A percentile compares a stretch with the other conserved stretches of the same genome.
Evolutionary conservation across 768 basidiomycete genomes (phyloP).

Genomic region (Nidularia pulvinata): DNA sequence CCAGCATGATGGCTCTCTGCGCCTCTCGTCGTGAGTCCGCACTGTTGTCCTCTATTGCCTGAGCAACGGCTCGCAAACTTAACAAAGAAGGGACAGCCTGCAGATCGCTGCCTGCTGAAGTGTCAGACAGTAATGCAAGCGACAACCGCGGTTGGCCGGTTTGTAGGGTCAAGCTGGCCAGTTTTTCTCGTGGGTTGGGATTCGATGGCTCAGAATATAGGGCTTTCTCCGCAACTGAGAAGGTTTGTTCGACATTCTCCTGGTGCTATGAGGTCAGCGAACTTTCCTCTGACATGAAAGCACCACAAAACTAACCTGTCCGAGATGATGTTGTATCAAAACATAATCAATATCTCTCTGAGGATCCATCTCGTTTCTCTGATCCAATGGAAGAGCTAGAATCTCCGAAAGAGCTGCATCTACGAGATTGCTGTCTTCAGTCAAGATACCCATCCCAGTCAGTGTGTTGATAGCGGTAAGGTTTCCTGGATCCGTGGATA

Average conservation of each 20-base stretch:
- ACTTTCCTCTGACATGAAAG: not conserved
- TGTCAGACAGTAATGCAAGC: conserved; percentile 38
- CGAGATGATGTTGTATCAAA: conserved; percentile 69
- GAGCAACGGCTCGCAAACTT: not conserved
- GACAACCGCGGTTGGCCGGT: conserved; percentile 37
- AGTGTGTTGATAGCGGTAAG: conserved; percentile 80
- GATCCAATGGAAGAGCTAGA: conserved; percentile 63
- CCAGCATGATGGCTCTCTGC: conserved; percentile 65
- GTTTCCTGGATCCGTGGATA: conserved; percentile 77
- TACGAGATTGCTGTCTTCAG: conserved; percentile 74
- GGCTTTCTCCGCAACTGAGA: conserved; percentile 54
- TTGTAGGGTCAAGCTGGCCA: conserved; percentile 58
- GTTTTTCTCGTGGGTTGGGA: conserved; percentile 43
- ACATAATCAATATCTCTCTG: conserved; percentile 70
- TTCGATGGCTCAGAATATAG: conserved; percentile 57
- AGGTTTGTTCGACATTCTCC: conserved; percentile 49
- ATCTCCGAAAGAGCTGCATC: conserved; percentile 90
- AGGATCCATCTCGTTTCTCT: conserved; percentile 67
- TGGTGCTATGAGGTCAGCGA: conserved; percentile 14
- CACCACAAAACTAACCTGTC: conserved; percentile 48
- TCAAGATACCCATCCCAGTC: conserved; percentile 88
- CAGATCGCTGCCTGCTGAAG: conserved; percentile 11
- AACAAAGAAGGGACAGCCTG: not conserved
- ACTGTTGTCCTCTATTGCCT: not conserved
- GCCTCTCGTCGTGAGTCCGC: conserved; percentile 37